Base-by-base conservation (phyloP, 306 rosid genomes). In the Dryas drummondii region DNA sequence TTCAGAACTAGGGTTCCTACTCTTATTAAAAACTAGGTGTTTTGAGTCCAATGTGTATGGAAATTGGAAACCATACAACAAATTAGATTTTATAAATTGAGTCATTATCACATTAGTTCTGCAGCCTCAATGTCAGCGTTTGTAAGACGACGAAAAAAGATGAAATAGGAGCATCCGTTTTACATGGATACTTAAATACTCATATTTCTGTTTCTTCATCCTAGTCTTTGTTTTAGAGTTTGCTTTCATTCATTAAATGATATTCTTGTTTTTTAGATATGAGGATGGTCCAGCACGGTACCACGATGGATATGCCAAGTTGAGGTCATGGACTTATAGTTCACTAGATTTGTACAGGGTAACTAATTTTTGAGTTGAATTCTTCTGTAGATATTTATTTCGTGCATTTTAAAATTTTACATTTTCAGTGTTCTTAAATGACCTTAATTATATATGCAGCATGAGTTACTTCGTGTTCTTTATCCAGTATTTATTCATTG, bases 401-500 rank as follows among this genome's bases (percentile, higher is more conserved):
- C 37, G 10, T 6, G 17, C 4, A 37, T 5, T 2, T 68, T 37
- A 32, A 7, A 16, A 13, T 62, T 44, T 26, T 7, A 14, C 5
- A 6, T 45, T 78, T 16, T 56, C 52, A 9, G 10, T 50, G 63
- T 60, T 73, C 9, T 63, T 17, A 41, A 22, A 9, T 37, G 16
- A 41, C 32, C 42, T 22, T 41, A 32, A 11, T 66, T 9, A 16
- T 55, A 12, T 78, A 51, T 88, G 82, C 96, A 92, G 99, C 96
- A 87, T 74, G 99, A 96, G 84, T 84, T 96, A 87, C 91, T 96
- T 68, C 98, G 98, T 3, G 97, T 96, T 77, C 97, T 96, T 73
- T 92, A 92, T 88, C 99, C 99, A 0, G 98, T 92, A 11, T 96
- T 92, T 81, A 89, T 96, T 8, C 99, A 96, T 72, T 90, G 97